A percentile compares a stretch with the other conserved stretches of the same genome.
Evolutionary conservation across 2,329 filamentous ascomycete genomes (phyloP).

Genomic region (Trichoderma harzianum): DNA sequence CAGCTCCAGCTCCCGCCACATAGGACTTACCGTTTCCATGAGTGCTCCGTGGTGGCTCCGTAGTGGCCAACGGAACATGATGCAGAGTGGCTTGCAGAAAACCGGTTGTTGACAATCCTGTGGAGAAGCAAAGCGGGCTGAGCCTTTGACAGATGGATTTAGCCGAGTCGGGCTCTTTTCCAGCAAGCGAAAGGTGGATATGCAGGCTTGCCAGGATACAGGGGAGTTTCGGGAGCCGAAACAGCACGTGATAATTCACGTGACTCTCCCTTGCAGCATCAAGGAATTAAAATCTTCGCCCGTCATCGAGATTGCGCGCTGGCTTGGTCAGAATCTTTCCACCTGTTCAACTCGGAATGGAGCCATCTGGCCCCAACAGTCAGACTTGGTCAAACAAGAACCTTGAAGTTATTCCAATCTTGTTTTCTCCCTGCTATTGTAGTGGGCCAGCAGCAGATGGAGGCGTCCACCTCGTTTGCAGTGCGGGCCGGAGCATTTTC

Average conservation of each 20-base stretch:
- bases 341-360: constrained; percentile 7
- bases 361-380: not conserved
- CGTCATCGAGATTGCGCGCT: not conserved
- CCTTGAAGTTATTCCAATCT: not conserved
- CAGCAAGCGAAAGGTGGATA: not conserved
- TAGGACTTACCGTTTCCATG: not conserved
- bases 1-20: not conserved
- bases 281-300: not conserved
- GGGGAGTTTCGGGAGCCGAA: not conserved
- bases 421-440: not conserved
- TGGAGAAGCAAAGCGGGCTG: not conserved
- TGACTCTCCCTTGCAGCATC: not conserved
- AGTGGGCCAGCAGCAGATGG: not conserved
- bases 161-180: not conserved
- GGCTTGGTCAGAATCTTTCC: not conserved
- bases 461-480: not conserved
- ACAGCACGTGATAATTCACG: not conserved
- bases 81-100: constrained; percentile 10
- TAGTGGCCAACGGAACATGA: not conserved
- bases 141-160: constrained; percentile 1
- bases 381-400: not conserved
- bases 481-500: not conserved
- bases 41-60: not conserved
- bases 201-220: too few species aligned
- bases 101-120: not conserved